Conservation (phyloP, 352 stramenopile species). For the Phytophthora pistaciae region DNA sequence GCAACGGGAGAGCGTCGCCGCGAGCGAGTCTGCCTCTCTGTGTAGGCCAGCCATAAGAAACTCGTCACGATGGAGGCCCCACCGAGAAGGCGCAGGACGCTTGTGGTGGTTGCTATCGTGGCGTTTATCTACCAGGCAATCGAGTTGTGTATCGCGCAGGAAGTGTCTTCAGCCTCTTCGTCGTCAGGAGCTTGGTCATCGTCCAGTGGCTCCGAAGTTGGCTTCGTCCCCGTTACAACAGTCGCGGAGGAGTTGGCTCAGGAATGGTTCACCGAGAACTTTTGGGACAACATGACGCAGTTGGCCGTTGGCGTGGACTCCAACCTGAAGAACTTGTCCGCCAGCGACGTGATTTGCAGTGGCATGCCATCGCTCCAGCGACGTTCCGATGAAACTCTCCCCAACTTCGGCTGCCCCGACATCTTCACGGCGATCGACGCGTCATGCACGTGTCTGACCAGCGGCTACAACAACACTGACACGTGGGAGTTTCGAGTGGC, state of each 20-base stretch:
- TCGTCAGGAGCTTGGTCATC: constrained; percentile 18
- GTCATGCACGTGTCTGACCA: constrained; percentile 36
- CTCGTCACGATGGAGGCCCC: constrained; percentile 28
- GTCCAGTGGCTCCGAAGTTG: constrained; percentile 22
- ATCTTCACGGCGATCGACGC: constrained; percentile 43
- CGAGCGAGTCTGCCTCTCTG: not conserved
- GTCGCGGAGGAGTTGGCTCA: constrained; percentile 36
- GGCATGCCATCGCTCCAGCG: constrained; percentile 40
- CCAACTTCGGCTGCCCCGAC: constrained; percentile 42
- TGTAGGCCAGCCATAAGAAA: constrained; percentile 23
- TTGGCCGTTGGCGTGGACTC: constrained; percentile 40
- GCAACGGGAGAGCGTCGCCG: constrained; percentile 18
- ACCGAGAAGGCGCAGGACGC: constrained; percentile 22
- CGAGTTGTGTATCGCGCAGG: constrained; percentile 19
- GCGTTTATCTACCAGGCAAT: constrained; percentile 22
- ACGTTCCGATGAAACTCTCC: constrained; percentile 9
- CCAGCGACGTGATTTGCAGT: constrained; percentile 38
- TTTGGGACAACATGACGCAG: constrained; percentile 41
- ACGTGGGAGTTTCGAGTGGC: constrained; percentile 40
- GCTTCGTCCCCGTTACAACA: constrained; percentile 23
- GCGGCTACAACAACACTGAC: constrained; percentile 23
- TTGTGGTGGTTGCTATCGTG: constrained; percentile 20
- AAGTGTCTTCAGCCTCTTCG: constrained; percentile 3
- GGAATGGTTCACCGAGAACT: constrained; percentile 41
- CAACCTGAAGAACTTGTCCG: constrained; percentile 29